Conservation (phyloP, 2,329 filamentous ascomycete species). For the Bipolaris gigantea region DNA sequence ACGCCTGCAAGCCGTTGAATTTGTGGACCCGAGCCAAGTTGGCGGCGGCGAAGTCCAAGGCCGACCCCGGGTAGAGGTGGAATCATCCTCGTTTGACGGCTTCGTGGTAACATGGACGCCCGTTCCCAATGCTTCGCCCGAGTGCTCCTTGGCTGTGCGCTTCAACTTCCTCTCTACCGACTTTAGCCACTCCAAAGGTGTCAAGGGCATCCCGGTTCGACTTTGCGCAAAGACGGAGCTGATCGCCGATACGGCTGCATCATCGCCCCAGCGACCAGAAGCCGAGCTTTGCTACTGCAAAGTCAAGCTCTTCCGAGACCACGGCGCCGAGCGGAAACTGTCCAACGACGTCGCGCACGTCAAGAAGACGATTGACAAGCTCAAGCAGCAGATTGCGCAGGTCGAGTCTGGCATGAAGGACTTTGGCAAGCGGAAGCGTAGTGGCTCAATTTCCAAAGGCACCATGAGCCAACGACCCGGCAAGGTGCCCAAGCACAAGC, state of each 20-base stretch:
- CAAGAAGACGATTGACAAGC: conserved; percentile 94
- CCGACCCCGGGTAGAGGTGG: conserved; percentile 53
- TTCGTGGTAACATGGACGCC: conserved; percentile 91
- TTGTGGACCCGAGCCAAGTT: conserved; percentile 68
- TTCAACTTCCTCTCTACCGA: conserved; percentile 99
- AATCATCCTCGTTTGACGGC: conserved; percentile 80
- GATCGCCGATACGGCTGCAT: conserved; percentile 57
- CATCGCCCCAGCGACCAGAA: conserved; percentile 44
- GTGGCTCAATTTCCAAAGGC: conserved; percentile 54
- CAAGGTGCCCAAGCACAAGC: conserved; percentile 88
- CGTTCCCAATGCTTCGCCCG: conserved; percentile 63
- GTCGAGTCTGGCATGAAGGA: conserved; percentile 63
- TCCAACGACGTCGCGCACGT: conserved; percentile 94
- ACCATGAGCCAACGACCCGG: conserved; percentile 62
- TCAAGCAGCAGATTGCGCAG: conserved; percentile 90
- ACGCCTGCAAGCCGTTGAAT: conserved; percentile 92
- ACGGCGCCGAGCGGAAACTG: conserved; percentile 91
- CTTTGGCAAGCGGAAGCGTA: conserved; percentile 64
- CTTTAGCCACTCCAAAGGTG: conserved; percentile 97
- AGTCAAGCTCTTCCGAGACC: conserved; percentile 94
- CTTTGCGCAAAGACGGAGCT: conserved; percentile 88
- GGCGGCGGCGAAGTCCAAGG: conserved; percentile 55
- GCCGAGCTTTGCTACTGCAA: conserved; percentile 91
- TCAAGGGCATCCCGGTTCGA: conserved; percentile 94
- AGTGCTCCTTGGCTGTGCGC: conserved; percentile 85